Evolutionary conservation across 345 rosid genomes (phyloP), one percentile per base, ranked within the genome.

Genomic region (Eucalyptus curtisii): DNA sequence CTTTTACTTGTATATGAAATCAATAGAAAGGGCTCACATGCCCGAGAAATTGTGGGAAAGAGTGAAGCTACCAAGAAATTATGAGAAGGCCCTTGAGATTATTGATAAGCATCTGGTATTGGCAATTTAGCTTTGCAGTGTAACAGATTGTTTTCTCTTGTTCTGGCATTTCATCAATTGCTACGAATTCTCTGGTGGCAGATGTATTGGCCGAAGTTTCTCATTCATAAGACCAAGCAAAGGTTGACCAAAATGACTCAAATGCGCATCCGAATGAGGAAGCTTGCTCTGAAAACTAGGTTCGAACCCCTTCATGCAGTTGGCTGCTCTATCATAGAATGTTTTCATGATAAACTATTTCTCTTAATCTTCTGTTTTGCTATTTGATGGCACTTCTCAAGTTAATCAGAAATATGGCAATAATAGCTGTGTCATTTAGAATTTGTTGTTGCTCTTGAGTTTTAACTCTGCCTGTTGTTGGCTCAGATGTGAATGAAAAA

Each of bases 181-280:
- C 25, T 42, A 48, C 57, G 44, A 31, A 84, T 90, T 40, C 64
- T 90, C 24, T 64, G 57, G 22, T 45, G 61, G 48, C 87, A 98
- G 99, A 90, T 93, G 94, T 96, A 96, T 88, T 97, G 99, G 99
- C 99, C 99, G 1, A 95, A 97, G 94, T 90, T 98, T 88, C 94
- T 98, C 71, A 92, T 93, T 80, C 99, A 97, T 91, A 98, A 98
- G 92, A 92, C 93, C 66, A 98, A 98, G 93, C 99, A 96, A 90
- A 94, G 98, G 59, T 90, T 97, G 90, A 98, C 99, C 5, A 98
- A 98, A 91, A 96, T 98, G 99, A 97, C 99, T 68, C 99, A 98
- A 88, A 96, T 97, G 99, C 97, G 98, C 19, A 96, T 98, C 88
- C 96, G 99, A 24, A 96, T 94, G 99, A 94, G 99, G 90, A 98